These are phyloP conservation scores for Carex kokanica DNA, from an alignment of 176 grass and related monocot species.

Conservation along the genomic window DNA sequence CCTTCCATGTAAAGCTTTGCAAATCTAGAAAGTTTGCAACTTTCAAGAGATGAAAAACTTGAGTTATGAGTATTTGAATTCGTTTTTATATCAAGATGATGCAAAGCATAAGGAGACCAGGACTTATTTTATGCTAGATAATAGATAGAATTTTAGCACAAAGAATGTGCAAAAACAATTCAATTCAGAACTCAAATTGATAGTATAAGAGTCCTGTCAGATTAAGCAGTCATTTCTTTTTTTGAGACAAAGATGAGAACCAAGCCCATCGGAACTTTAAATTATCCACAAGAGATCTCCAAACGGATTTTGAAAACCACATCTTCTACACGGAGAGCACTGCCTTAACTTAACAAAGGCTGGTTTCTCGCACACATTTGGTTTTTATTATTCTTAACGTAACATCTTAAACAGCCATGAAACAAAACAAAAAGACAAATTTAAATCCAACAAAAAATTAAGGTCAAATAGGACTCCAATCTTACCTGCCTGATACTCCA, in stretches of 20 bases:
- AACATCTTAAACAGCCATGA: not conserved
- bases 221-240: not conserved
- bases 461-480: not conserved
- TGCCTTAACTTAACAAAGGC: no score
- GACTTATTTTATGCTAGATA: not conserved
- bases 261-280: no score
- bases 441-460: not conserved
- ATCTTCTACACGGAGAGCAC: no score
- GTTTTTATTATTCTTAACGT: not conserved
- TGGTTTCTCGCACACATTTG: not conserved
- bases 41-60: conserved; percentile 11
- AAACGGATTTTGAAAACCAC: no score
- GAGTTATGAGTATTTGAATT: not conserved
- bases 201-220: not conserved
- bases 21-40: conserved; percentile 25
- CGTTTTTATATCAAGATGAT: not conserved
- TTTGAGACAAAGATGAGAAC: no score
- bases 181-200: not conserved
- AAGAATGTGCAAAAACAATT: not conserved
- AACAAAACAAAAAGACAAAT: not conserved
- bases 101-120: not conserved
- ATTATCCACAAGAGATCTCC: no score
- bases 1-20: conserved; percentile 65
- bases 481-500: conserved; percentile 40
- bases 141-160: not conserved